Evolutionary conservation across 306 rosid genomes (phyloP).

Genomic region (Prunus davidiana): DNA sequence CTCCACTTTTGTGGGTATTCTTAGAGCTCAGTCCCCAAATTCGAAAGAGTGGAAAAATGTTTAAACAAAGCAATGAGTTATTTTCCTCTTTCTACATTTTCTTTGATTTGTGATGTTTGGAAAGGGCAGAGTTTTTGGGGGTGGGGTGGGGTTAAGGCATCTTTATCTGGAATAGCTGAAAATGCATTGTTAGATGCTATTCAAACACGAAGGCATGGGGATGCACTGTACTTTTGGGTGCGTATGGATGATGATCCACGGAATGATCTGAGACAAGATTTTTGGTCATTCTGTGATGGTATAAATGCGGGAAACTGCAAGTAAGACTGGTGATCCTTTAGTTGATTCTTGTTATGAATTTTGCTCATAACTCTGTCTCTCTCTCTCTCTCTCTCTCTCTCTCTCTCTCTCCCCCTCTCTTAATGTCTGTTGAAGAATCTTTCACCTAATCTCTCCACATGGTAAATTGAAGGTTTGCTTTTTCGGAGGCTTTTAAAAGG

Average conservation of each 20-base stretch:
- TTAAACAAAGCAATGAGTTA: neutral
- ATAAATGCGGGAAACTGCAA: slow-evolving; percentile 96
- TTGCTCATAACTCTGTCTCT: neutral
- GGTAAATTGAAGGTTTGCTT: slow-evolving; percentile 59
- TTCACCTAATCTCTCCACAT: slow-evolving; percentile 15
- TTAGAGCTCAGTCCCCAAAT: neutral
- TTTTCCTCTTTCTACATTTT: neutral
- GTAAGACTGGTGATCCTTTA: slow-evolving; percentile 37
- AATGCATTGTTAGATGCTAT: slow-evolving; percentile 66
- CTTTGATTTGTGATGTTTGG: too few species aligned
- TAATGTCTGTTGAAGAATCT: neutral
- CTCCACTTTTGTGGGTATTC: neutral
- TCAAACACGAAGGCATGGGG: slow-evolving; percentile 68
- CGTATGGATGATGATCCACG: slow-evolving; percentile 74
- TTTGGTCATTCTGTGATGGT: slow-evolving; percentile 93
- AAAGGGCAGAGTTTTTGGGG: too few species aligned
- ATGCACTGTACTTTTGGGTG: slow-evolving; percentile 91
- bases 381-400: neutral
- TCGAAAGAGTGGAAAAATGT: neutral
- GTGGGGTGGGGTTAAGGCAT: too few species aligned
- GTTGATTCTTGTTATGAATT: neutral
- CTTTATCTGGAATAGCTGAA: slow-evolving; percentile 73
- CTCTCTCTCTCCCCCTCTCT: neutral
- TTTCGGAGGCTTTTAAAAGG: slow-evolving; percentile 70
- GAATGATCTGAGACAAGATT: slow-evolving; percentile 64